These are phyloP conservation scores for Tylopilus rubrobrunneus DNA, from an alignment of 768 basidiomycete genomes.

Conservation along the genomic window DNA sequence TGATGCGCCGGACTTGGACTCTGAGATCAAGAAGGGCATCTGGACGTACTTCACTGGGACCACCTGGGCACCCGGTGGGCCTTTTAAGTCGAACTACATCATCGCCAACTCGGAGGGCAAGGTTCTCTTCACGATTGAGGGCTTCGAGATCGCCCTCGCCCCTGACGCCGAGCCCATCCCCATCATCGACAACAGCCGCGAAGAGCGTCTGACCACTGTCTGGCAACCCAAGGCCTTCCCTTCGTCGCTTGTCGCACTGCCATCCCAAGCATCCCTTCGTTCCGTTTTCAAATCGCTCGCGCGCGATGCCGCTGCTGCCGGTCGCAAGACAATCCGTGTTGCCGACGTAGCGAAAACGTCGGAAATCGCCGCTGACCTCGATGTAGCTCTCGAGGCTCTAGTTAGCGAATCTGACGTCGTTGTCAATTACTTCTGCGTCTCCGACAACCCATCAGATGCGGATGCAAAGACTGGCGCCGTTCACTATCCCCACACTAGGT, in stretches of 20 bases:
- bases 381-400: slow-evolving; percentile 13
- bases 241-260: slow-evolving; percentile 8
- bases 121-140: slow-evolving; percentile 32
- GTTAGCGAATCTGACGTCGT: slow-evolving; percentile 13
- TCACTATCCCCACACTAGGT: slow-evolving; percentile 10
- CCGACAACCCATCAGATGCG: slow-evolving; percentile 17
- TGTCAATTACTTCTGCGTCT: slow-evolving; percentile 18
- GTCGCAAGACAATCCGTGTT: slow-evolving; percentile 22
- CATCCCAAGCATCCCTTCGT: slow-evolving; percentile 4
- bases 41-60: slow-evolving; percentile 28
- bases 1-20: slow-evolving; percentile 21
- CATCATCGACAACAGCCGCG: slow-evolving; percentile 24
- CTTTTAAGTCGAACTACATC: slow-evolving; percentile 26
- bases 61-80: slow-evolving; percentile 22
- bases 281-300: slow-evolving; percentile 18
- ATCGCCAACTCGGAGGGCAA: slow-evolving; percentile 28
- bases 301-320: slow-evolving; percentile 13
- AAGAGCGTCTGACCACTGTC: slow-evolving; percentile 28
- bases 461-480: slow-evolving; percentile 20
- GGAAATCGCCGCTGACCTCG: slow-evolving; percentile 18
- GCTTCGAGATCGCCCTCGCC: slow-evolving; percentile 32
- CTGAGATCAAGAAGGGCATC: slow-evolving; percentile 27
- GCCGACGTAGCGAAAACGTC: slow-evolving; percentile 22
- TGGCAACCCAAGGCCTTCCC: slow-evolving; percentile 33
- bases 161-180: slow-evolving; percentile 25